These are phyloP conservation scores for Fraxinus dipetala DNA, from an alignment of 305 asterid genomes.

Conservation along the genomic window DNA sequence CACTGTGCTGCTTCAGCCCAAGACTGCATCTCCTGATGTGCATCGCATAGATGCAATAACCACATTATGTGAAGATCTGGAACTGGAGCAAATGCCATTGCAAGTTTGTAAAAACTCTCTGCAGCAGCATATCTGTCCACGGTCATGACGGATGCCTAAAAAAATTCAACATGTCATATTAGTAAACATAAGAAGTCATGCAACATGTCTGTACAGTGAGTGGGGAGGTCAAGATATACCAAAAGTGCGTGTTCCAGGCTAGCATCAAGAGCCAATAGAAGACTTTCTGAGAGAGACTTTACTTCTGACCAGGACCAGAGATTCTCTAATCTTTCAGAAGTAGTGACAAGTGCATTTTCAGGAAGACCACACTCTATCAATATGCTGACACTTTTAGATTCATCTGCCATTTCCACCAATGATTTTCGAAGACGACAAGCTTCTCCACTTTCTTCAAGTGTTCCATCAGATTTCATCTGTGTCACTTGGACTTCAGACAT, in stretches of 20 bases:
- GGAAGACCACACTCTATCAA: conserved; percentile 77
- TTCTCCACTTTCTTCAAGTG: conserved; percentile 91
- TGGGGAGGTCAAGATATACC: conserved; percentile 47
- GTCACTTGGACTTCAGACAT: conserved; percentile 99
- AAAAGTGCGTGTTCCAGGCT: conserved; percentile 95
- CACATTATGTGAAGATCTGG: conserved; percentile 99
- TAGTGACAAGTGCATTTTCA: conserved; percentile 53
- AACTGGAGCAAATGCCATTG: conserved; percentile 97
- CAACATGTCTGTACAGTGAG: conserved; percentile 24
- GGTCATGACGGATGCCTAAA: conserved; percentile 85
- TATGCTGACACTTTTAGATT: conserved; percentile 51
- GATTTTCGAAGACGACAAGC: conserved; percentile 90
- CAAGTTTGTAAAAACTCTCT: conserved; percentile 95
- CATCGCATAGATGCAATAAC: conserved; percentile 94
- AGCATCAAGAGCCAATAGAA: conserved; percentile 96
- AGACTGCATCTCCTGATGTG: conserved; percentile 99
- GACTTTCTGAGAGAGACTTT: conserved; percentile 73
- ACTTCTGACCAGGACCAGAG: conserved; percentile 85
- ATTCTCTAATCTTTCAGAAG: conserved; percentile 50
- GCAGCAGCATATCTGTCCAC: conserved; percentile 95
- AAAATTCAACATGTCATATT: conserved; percentile 16
- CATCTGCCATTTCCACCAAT: conserved; percentile 82
- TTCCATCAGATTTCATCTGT: conserved; percentile 91
- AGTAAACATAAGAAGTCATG: conserved; percentile 13
- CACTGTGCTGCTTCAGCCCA: conserved; percentile 99